Percentiles rank a stretch among this genome's conserved stretches.
phyloP scores from a whole-genome alignment of 768 basidiomycete species.

The Mycena alexandri region DNA sequence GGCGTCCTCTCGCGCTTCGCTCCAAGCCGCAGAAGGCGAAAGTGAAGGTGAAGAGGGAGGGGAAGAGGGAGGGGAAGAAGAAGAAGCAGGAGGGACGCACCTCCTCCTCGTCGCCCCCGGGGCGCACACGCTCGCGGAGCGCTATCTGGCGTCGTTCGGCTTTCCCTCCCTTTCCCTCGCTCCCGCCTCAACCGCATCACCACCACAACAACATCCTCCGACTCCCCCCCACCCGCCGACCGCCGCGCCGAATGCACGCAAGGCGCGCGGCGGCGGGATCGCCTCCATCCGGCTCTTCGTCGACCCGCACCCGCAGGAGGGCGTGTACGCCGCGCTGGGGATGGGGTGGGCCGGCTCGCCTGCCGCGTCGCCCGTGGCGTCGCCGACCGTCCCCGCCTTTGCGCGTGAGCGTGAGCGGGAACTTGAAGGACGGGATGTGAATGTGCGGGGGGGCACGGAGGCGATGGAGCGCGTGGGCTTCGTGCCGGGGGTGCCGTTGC shows the following conservation, averaged over 20 bases:
- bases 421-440: no score
- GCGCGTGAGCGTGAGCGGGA: no score
- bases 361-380: conserved; percentile 13
- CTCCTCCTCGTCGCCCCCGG: conserved; percentile 36
- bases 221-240: no score
- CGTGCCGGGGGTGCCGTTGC: neutral
- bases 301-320: conserved; percentile 83
- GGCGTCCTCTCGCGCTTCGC: no score
- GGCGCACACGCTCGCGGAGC: conserved; percentile 58
- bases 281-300: conserved; percentile 58
- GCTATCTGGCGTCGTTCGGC: conserved; percentile 32
- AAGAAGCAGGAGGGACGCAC: conserved; percentile 18
- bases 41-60: neutral
- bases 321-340: conserved; percentile 79
- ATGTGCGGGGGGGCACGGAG: neutral
- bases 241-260: no score
- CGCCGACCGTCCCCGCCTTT: no score
- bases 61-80: neutral
- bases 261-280: conserved; percentile 28
- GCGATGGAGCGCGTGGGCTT: neutral
- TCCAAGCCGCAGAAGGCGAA: no score
- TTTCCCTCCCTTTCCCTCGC: conserved; percentile 22
- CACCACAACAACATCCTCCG: no score
- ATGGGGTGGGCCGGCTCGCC: conserved; percentile 59
- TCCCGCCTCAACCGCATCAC: no score